A percentile compares a stretch with the other conserved stretches of the same genome.
Conservation (phyloP, 805 yeast genomes). For the Kurtzmaniella cleridarum region DNA sequence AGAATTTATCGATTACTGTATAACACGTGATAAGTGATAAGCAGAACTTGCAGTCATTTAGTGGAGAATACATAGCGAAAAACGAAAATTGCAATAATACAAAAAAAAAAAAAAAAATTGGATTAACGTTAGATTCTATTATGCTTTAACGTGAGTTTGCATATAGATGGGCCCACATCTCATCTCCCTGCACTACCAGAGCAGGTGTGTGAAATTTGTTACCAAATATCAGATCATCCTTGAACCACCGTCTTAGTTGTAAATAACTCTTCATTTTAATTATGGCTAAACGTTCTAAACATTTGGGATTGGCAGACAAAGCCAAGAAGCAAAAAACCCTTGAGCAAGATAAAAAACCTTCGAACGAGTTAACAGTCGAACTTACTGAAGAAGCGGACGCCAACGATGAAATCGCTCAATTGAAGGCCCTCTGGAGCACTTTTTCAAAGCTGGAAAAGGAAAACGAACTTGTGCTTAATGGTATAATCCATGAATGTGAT, state of each 20-base stretch:
- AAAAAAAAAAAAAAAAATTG: too few species aligned
- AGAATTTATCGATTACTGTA: slow-evolving; percentile 8
- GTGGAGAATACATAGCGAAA: too few species aligned
- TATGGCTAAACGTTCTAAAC: slow-evolving; percentile 23
- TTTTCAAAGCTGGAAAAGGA: slow-evolving; percentile 53
- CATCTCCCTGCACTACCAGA: too few species aligned
- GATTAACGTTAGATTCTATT: too few species aligned
- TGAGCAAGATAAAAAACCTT: slow-evolving; percentile 6
- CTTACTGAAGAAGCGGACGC: slow-evolving; percentile 65
- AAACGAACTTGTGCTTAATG: slow-evolving; percentile 65
- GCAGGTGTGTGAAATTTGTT: too few species aligned
- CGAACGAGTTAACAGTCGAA: slow-evolving; percentile 47
- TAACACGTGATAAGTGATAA: slow-evolving; percentile 11
- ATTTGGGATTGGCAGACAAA: slow-evolving; percentile 44
- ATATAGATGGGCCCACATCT: too few species aligned
- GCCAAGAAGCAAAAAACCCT: slow-evolving; percentile 35
- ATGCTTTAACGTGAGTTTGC: too few species aligned
- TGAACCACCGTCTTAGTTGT: too few species aligned
- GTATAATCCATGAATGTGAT: slow-evolving; percentile 91
- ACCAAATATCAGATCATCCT: too few species aligned
- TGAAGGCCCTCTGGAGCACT: slow-evolving; percentile 67
- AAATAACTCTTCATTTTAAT: background rate
- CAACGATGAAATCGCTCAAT: slow-evolving; percentile 74
- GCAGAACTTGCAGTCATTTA: background rate
- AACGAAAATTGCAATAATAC: too few species aligned